phyloP scores from a whole-genome alignment of 331 rosid genomes.

The Stylosanthes scabra region DNA sequence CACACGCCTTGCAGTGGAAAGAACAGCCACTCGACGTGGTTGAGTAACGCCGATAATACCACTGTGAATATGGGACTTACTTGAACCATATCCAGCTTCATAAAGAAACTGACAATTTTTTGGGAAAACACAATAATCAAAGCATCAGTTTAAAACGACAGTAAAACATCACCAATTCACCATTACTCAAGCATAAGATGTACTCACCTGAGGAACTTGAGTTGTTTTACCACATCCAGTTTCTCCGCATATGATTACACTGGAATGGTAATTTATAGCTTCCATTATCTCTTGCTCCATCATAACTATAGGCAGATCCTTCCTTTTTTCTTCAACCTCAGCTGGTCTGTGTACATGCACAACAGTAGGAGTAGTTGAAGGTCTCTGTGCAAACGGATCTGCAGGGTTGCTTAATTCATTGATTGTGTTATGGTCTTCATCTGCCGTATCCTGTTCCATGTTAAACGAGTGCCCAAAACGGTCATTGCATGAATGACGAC shows the following conservation, averaged over 20 bases:
- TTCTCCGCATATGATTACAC: conserved; percentile 93
- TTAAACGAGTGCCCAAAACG: conserved; percentile 26
- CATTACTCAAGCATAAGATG: conserved; percentile 33
- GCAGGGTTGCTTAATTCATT: conserved; percentile 43
- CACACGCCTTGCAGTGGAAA: conserved; percentile 93
- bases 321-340: conserved; percentile 77
- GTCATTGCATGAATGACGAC: background rate
- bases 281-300: conserved; percentile 99
- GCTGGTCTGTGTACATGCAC: conserved; percentile 78
- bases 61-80: conserved; percentile 46
- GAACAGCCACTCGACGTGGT: conserved; percentile 98
- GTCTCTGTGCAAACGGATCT: conserved; percentile 36
- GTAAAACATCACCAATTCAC: conserved; percentile 16
- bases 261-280: conserved; percentile 74
- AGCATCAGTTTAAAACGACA: conserved; percentile 11
- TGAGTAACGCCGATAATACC: conserved; percentile 94
- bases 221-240: conserved; percentile 99
- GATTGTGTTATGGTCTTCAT: conserved; percentile 40
- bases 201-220: conserved; percentile 95
- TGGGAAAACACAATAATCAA: conserved; percentile 18
- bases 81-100: conserved; percentile 94
- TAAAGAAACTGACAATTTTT: conserved; percentile 70
- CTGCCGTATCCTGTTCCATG: conserved; percentile 55
- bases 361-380: conserved; percentile 63
- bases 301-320: conserved; percentile 94